Evolutionary conservation across 2,329 filamentous ascomycete species (phyloP).

Genomic region (Curvularia hawaiiensis): DNA sequence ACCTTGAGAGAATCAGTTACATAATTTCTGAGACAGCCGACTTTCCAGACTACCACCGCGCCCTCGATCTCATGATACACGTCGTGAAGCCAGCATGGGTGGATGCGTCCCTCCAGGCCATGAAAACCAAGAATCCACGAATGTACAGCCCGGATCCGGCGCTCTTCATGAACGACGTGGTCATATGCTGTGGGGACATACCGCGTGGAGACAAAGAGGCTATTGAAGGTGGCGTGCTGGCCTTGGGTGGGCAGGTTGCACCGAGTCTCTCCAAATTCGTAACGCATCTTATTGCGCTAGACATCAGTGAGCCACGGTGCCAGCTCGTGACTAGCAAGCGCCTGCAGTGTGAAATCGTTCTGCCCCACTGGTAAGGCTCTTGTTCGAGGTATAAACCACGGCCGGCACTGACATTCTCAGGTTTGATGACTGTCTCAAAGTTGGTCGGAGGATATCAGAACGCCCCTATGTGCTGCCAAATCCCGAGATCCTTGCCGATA

Average conservation of each 20-base stretch:
- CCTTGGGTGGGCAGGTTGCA: constrained; percentile 84
- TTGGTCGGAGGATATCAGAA: constrained; percentile 91
- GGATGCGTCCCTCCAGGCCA: constrained; percentile 68
- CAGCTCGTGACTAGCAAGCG: constrained; percentile 66
- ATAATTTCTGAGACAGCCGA: constrained; percentile 81
- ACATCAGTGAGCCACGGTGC: constrained; percentile 75
- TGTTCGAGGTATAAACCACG: background rate
- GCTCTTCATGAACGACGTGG: constrained; percentile 85
- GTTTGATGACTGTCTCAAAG: constrained; percentile 96
- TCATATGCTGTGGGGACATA: constrained; percentile 81
- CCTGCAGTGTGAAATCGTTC: constrained; percentile 77
- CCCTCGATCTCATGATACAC: constrained; percentile 77
- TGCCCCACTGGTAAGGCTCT: constrained; percentile 80
- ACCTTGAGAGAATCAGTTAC: constrained; percentile 60
- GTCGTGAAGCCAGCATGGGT: constrained; percentile 87
- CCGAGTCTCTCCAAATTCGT: constrained; percentile 72
- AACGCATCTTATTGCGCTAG: constrained; percentile 88
- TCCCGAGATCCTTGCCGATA: constrained; percentile 70
- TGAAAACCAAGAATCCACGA: constrained; percentile 75
- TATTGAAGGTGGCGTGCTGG: constrained; percentile 86
- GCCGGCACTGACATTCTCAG: constrained; percentile 51
- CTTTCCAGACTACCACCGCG: constrained; percentile 82
- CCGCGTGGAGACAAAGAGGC: constrained; percentile 88
- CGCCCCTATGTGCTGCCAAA: constrained; percentile 83
- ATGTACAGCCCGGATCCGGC: constrained; percentile 90